Evolutionary conservation across 2,329 filamentous ascomycete species (phyloP), one percentile per base, ranked within the genome.

Genomic region (Metarhizium humberi): DNA sequence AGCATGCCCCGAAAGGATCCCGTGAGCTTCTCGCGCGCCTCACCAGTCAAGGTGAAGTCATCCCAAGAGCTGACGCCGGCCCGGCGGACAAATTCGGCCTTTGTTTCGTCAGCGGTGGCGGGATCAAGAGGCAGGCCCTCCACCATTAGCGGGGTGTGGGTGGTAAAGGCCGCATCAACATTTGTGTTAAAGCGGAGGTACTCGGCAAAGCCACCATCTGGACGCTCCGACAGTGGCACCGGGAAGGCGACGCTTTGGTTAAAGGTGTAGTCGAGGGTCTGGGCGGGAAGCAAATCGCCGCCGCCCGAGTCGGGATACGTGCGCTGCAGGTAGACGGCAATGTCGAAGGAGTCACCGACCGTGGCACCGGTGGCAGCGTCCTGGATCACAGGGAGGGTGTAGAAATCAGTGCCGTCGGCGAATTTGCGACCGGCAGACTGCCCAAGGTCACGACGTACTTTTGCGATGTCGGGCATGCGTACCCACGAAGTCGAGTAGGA

Each of bases 331-430:
- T 85, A 79, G 30, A 77, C 67, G 6, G 84, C 84, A 57, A 87
- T 87, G 53, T 86, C 84, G 62, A 85, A 84, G 2, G 82, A 81
- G 67, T 87, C 84, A 5, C 84, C 84, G 3, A 86, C 55, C 0
- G 71, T 52, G 0, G 66, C 56, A 5, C 62, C 63, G 0, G 74
- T 77, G 18, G 61, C 55, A 0, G 70, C 64, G 52, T 85, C 79
- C 1, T 69, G 61, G 25, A 86, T 65, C 46, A 85, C 73, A 2
- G 84, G 84, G 0, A 87, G 73, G 2, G 84, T 87, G 67, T 75
- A 74, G 69, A 75, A 86, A 61, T 83, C 78, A 38, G 68, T 71
- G 46, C 81, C 82, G 60, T 86, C 77, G 58, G 72, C 72, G 55
- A 78, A 76, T 57, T 78, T 79, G 62, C 83, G 81, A 20, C 71